These are phyloP conservation scores for Fusarium piperis DNA, from an alignment of 2,329 filamentous ascomycete species.

Conservation along the genomic window DNA sequence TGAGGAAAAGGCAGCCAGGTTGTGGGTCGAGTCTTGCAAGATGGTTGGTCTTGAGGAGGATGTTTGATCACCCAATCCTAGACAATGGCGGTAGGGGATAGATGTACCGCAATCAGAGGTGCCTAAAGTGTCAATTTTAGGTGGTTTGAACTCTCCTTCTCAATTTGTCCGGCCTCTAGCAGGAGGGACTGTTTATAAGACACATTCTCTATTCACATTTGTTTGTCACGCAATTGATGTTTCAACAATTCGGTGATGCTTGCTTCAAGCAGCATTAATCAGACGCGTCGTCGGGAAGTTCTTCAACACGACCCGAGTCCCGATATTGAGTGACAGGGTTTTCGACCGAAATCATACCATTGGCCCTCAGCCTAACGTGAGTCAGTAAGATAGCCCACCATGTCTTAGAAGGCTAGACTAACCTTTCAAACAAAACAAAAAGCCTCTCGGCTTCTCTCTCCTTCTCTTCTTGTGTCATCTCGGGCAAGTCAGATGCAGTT, in stretches of 20 bases:
- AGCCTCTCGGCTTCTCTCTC: not conserved
- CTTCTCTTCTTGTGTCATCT: not conserved
- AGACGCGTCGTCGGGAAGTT: not conserved
- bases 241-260: not conserved
- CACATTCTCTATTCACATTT: not conserved
- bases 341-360: not conserved
- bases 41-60: not conserved
- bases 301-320: not conserved
- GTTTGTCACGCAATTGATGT: not conserved
- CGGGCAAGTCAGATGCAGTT: not conserved
- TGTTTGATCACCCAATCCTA: not conserved
- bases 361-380: not conserved
- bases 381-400: not conserved
- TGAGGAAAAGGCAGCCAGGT: not conserved
- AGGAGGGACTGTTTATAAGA: not conserved
- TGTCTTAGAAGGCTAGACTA: too few relatives aligned
- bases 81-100: not conserved
- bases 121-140: not conserved
- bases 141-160: not conserved
- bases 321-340: not conserved
- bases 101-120: not conserved
- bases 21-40: constrained; percentile 1
- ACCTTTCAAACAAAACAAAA: not conserved
- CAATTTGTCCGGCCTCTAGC: not conserved
- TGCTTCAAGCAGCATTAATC: not conserved